Conservation (phyloP, 1,139 yeast genomes). For the Yamadazyma atmosphaerica region DNA sequence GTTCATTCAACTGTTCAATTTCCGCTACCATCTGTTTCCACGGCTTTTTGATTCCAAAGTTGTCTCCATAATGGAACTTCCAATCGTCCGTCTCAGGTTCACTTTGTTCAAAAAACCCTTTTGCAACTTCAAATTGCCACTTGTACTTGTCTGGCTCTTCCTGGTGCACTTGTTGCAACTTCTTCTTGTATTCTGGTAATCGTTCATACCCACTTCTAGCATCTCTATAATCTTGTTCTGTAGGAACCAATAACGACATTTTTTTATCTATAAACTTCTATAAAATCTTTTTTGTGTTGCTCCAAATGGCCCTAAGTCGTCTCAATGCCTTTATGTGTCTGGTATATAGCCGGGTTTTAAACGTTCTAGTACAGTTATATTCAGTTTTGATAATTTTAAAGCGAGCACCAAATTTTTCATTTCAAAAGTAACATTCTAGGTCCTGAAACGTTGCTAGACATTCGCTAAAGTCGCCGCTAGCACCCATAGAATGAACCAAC, state of each 20-base stretch:
- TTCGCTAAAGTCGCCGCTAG: no score
- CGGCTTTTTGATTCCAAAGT: slow-evolving; percentile 48
- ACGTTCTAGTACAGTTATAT: no score
- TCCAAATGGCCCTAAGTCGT: no score
- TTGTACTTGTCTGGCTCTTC: slow-evolving; percentile 15
- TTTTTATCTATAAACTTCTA: no score
- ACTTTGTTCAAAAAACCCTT: slow-evolving; percentile 56
- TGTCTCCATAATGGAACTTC: slow-evolving; percentile 46
- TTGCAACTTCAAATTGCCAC: slow-evolving; percentile 48
- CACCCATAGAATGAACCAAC: no score
- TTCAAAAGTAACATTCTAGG: no score
- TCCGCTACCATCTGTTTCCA: slow-evolving; percentile 50
- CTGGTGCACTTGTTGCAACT: slow-evolving; percentile 23
- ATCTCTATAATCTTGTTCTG: slow-evolving; percentile 32
- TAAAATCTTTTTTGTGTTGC: no score
- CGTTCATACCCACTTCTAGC: slow-evolving; percentile 28
- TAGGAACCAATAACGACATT: slow-evolving; percentile 35
- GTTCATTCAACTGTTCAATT: slow-evolving; percentile 36
- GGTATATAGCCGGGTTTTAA: no score
- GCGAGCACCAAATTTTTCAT: no score
- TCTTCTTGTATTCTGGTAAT: slow-evolving; percentile 11
- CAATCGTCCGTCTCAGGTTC: slow-evolving; percentile 46
- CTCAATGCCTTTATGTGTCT: no score
- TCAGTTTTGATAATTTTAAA: no score
- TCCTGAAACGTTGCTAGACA: no score